Evolutionary conservation across 768 basidiomycete genomes (phyloP).

Genomic region (Tricholoma hemisulphureum): DNA sequence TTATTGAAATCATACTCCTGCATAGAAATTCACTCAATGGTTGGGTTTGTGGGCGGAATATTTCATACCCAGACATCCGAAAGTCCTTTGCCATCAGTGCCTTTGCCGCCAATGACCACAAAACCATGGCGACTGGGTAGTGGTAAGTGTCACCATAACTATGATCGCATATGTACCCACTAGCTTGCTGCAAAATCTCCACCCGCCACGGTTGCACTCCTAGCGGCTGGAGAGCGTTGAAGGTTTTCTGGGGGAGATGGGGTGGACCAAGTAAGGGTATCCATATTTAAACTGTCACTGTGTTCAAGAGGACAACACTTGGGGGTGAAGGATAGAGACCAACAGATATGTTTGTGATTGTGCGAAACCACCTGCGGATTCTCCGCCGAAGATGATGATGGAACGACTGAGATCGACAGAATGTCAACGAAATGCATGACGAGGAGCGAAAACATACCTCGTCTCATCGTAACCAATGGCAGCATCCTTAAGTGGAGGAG

Average conservation of each 20-base stretch:
- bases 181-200: constrained; percentile 80
- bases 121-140: constrained; percentile 65
- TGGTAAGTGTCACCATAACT: constrained; percentile 12
- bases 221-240: constrained; percentile 49
- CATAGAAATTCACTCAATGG: neutral
- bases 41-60: neutral
- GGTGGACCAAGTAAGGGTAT: constrained; percentile 56
- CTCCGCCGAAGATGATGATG: constrained; percentile 73
- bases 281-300: constrained; percentile 56
- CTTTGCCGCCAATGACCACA: constrained; percentile 71
- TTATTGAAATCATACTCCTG: constrained; percentile 78
- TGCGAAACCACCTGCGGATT: constrained; percentile 61
- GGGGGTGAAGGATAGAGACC: constrained; percentile 20
- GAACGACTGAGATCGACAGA: constrained; percentile 41
- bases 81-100: constrained; percentile 48
- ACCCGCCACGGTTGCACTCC: constrained; percentile 64
- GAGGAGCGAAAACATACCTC: constrained; percentile 27
- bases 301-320: neutral
- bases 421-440: neutral
- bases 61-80: constrained; percentile 71
- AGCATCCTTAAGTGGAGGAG: constrained; percentile 65
- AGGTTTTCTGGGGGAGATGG: constrained; percentile 55
- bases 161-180: constrained; percentile 41
- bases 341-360: constrained; percentile 70
- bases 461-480: constrained; percentile 62